Conservation (phyloP, 2,329 filamentous ascomycete species). For the Trichoderma sp. region DNA sequence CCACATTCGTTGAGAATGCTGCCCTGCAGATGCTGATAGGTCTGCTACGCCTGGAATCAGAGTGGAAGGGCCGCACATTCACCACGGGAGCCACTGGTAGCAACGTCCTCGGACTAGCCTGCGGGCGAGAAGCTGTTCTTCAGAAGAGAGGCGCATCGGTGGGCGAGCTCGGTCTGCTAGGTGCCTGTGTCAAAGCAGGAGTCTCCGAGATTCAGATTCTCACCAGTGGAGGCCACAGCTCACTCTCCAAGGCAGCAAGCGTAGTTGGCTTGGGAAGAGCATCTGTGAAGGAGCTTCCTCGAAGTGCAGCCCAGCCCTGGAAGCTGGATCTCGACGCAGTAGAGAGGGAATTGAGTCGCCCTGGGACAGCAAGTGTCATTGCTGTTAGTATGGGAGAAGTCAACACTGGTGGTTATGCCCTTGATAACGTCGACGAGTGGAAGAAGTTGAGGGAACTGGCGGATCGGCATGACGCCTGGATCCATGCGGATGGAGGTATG, state of each 20-base stretch:
- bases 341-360: conserved; percentile 53
- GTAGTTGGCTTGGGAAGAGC: conserved; percentile 73
- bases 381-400: conserved; percentile 84
- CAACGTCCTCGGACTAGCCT: conserved; percentile 74
- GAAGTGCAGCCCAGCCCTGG: conserved; percentile 57
- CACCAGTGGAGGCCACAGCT: conserved; percentile 80
- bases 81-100: conserved; percentile 67
- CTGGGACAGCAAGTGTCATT: conserved; percentile 66
- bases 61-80: conserved; percentile 53
- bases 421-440: conserved; percentile 58
- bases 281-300: conserved; percentile 60
- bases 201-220: conserved; percentile 70
- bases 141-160: conserved; percentile 42
- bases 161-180: conserved; percentile 66
- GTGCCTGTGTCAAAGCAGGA: conserved; percentile 61
- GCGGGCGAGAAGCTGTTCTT: conserved; percentile 62
- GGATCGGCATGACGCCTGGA: conserved; percentile 72
- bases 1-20: conserved; percentile 71
- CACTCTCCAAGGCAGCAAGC: conserved; percentile 76
- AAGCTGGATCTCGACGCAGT: conserved; percentile 65
- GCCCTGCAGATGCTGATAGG: conserved; percentile 67
- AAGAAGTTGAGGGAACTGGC: conserved; percentile 63
- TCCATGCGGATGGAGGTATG: conserved; percentile 79
- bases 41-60: conserved; percentile 56
- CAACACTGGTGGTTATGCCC: conserved; percentile 79